Evolutionary conservation across 2,329 filamentous ascomycete genomes (phyloP).

Genomic region (Verticillium dahliae): DNA sequence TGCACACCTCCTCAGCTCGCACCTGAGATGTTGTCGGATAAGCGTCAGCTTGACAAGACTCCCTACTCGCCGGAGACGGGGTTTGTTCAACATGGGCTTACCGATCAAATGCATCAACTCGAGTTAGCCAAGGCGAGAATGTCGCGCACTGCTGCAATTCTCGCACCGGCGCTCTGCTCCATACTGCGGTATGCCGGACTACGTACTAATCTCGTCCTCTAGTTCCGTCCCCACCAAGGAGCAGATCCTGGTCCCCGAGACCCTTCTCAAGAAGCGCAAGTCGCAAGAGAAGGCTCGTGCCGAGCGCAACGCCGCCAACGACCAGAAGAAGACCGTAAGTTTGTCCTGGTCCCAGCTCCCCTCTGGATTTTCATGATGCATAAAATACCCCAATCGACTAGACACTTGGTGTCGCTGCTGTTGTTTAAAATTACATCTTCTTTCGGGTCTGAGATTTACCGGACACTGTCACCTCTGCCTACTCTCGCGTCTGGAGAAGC

Average conservation of each 20-base stretch:
- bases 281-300: constrained; percentile 98
- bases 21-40: constrained; percentile 72
- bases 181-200: constrained; percentile 60
- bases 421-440: constrained; percentile 88
- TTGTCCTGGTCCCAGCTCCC: constrained; percentile 22
- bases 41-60: constrained; percentile 27
- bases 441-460: constrained; percentile 87
- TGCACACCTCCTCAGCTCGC: constrained; percentile 44
- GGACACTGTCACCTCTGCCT: constrained; percentile 12
- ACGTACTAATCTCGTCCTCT: constrained; percentile 69
- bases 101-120: constrained; percentile 72
- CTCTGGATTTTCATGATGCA: constrained; percentile 64
- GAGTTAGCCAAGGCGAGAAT: constrained; percentile 90
- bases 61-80: not conserved
- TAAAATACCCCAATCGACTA: constrained; percentile 82
- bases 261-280: constrained; percentile 99
- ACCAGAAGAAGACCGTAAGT: constrained; percentile 90
- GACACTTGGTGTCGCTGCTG: constrained; percentile 84
- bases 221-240: constrained; percentile 91
- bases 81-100: constrained; percentile 41
- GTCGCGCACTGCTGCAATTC: constrained; percentile 88
- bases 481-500: constrained; percentile 21
- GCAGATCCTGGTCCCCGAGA: constrained; percentile 97
- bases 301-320: constrained; percentile 69
- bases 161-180: constrained; percentile 73